A percentile compares a stretch with the other conserved stretches of the same genome.
phyloP scores from a whole-genome alignment of 2,329 filamentous ascomycete species.

The Neofusicoccum ribis region DNA sequence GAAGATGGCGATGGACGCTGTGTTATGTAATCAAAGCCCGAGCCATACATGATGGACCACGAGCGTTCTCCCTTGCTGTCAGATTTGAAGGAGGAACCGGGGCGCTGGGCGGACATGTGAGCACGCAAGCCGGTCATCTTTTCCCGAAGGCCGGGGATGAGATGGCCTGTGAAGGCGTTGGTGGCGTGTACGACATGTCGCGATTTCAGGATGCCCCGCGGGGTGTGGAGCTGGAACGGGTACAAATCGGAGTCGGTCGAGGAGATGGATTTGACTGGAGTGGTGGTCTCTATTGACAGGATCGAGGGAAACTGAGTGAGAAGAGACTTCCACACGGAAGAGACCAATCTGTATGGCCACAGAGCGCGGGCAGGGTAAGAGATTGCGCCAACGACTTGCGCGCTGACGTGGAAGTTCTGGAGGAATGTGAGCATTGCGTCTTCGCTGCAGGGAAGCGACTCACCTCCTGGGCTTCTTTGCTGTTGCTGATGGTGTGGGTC shows the following conservation, averaged over 20 bases:
- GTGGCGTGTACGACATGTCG: constrained; percentile 30
- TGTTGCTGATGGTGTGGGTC: not conserved
- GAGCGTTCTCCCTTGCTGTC: constrained; percentile 21
- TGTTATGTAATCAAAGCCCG: constrained; percentile 16
- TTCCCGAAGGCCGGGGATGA: constrained; percentile 28
- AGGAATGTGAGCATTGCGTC: not conserved
- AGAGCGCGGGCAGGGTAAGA: not conserved
- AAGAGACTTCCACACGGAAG: constrained; percentile 1
- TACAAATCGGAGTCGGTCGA: not conserved
- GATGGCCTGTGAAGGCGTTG: constrained; percentile 30
- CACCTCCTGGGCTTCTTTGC: constrained; percentile 2
- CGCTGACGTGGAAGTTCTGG: not conserved
- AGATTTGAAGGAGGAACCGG: not conserved
- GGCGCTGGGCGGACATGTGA: constrained; percentile 16
- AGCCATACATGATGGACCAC: constrained; percentile 28
- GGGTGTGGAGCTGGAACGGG: constrained; percentile 12
- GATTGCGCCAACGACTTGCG: constrained; percentile 13
- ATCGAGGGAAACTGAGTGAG: not conserved
- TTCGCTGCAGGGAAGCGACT: not conserved
- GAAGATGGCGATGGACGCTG: constrained; percentile 39
- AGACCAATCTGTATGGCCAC: constrained; percentile 16
- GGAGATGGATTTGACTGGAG: constrained; percentile 4
- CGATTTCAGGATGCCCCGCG: not conserved
- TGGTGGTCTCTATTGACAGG: constrained; percentile 9
- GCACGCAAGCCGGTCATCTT: constrained; percentile 17